Base-by-base conservation (phyloP, 2,329 filamentous ascomycete genomes). In the Fusarium clavum region DNA sequence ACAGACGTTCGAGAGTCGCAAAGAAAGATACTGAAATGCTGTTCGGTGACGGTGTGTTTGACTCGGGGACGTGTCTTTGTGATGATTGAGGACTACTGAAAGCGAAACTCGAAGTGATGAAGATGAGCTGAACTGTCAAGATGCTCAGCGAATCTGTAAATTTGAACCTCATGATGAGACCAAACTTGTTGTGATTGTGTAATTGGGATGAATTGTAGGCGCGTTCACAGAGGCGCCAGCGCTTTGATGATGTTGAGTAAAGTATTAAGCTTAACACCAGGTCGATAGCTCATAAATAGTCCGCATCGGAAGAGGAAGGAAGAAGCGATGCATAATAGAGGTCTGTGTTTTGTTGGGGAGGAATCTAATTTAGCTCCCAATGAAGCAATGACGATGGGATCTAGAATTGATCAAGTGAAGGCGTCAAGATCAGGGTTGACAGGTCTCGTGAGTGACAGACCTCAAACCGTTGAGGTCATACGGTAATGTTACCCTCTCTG, bases 1-100 rank as follows among this genome's bases (percentile, higher is more conserved):
- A 89, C 58, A 95, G 85, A 75, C 97, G 92, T 80, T 98, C 94
- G 16, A 99, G 89, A 20, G 93, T 90, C 62, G 87, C 83, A 81
- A 97, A 98, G 66, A 98, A 65, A 3, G 61, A 11, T 11, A 70
- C 38, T 18, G 69, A 71, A 59, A 86, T 25, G 83, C 76, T 29
- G 81, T 76, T 7, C 92, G 90, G 46, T 25, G 59, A 96, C 70
- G 25, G 57, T 44, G 63, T n/a, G 41, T 20, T 34, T 27, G 53
- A 24, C 25, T 14, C 10, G 22, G 30, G 32, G 8, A 10, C 30
- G 29, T 67, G 58, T 5, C 52, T 58, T 14, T 69, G 57, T 29
- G 67, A 54, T 54, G 59, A 54, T 53, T 70, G 67, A 43, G 47
- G 27, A 8, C 52, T 54, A 30, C 49, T 49, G 11, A 61, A 34